Conservation (phyloP, 345 rosid genomes). For the Combretum micranthum region DNA sequence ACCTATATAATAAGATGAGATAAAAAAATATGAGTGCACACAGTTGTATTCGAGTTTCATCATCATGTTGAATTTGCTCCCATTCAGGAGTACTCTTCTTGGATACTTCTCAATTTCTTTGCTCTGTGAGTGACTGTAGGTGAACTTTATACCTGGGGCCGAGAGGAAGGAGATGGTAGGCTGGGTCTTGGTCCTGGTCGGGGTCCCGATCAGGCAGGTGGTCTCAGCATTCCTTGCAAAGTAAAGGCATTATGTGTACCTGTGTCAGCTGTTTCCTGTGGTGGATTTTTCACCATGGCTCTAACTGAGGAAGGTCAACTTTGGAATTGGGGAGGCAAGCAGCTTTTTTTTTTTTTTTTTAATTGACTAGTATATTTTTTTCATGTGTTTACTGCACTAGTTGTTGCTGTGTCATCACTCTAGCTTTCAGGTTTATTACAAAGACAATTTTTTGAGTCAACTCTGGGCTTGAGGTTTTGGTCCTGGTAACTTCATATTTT, state of each 20-base stretch:
- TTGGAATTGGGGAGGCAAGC: slow-evolving; percentile 93
- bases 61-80: too few relatives aligned
- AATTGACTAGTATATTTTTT: background rate
- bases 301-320: slow-evolving; percentile 71
- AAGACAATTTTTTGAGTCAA: too few relatives aligned
- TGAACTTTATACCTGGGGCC: slow-evolving; percentile 82
- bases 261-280: slow-evolving; percentile 70
- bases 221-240: slow-evolving; percentile 79
- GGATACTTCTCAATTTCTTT: background rate
- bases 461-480: too few relatives aligned
- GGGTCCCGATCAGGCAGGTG: slow-evolving; percentile 93
- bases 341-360: background rate
- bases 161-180: slow-evolving; percentile 96
- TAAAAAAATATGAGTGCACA: too few relatives aligned
- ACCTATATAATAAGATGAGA: too few relatives aligned
- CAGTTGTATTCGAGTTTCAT: too few relatives aligned
- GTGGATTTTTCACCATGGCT: slow-evolving; percentile 82
- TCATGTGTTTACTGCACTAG: too few relatives aligned
- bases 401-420: too few relatives aligned
- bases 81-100: too few relatives aligned
- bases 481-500: too few relatives aligned
- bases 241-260: slow-evolving; percentile 64
- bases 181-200: slow-evolving; percentile 87
- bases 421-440: too few relatives aligned
- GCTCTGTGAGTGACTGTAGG: slow-evolving; percentile 32